Conservation (phyloP, 352 stramenopile species). For the Globisporangium iwayamae region DNA sequence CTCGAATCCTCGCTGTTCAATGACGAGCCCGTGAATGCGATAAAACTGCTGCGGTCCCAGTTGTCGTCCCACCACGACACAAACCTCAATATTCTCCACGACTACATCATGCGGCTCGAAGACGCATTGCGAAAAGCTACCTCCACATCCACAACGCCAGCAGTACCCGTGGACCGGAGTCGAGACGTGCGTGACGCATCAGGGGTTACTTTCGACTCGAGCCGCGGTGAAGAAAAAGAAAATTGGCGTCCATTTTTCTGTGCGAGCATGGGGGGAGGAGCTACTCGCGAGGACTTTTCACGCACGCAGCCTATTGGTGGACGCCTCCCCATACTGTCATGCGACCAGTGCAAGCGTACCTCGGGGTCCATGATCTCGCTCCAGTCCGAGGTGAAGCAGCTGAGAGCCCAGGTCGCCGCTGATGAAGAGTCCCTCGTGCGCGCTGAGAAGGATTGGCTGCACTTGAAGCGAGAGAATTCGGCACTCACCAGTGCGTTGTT, state of each 20-base stretch:
- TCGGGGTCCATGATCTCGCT: conserved; percentile 31
- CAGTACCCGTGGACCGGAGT: conserved; percentile 5
- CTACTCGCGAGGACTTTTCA: conserved; percentile 29
- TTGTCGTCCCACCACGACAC: conserved; percentile 52
- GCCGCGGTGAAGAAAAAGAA: conserved; percentile 28
- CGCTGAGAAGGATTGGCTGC: conserved; percentile 35
- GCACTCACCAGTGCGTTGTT: conserved; percentile 42
- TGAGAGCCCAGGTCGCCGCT: conserved; percentile 28
- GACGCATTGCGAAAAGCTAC: conserved; percentile 24
- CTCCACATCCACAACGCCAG: conserved; percentile 3
- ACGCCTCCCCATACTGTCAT: conserved; percentile 9
- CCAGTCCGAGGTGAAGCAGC: conserved; percentile 47
- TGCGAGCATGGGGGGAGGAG: conserved; percentile 13
- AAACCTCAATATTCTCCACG: conserved; percentile 48
- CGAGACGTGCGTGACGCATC: conserved; percentile 25
- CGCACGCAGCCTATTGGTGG: conserved; percentile 19
- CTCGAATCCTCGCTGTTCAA: conserved; percentile 25
- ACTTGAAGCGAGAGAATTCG: conserved; percentile 43
- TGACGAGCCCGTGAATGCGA: conserved; percentile 33
- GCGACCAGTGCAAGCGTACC: conserved; percentile 40
- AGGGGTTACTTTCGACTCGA: conserved; percentile 38
- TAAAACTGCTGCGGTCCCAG: conserved; percentile 48
- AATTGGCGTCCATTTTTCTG: conserved; percentile 23
- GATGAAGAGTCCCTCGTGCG: conserved; percentile 47
- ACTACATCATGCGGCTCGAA: conserved; percentile 56